Conservation (phyloP, 2,329 filamentous ascomycete genomes). For the Diaporthe caulivora region DNA sequence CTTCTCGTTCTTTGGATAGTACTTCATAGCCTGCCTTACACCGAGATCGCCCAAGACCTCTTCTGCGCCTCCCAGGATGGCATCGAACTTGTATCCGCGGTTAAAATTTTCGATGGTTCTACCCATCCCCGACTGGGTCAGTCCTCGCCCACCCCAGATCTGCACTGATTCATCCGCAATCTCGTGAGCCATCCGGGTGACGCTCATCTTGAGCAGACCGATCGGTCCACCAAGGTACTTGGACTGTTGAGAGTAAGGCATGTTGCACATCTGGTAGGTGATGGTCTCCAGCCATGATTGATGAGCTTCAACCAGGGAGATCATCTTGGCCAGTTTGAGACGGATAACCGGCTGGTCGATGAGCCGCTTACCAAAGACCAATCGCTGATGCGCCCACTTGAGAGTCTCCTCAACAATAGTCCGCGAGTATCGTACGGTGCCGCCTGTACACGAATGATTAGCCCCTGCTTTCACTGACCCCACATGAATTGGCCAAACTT, state of each 20-base stretch:
- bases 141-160: slow-evolving; percentile 85
- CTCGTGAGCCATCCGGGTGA: slow-evolving; percentile 82
- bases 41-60: slow-evolving; percentile 86
- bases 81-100: slow-evolving; percentile 85
- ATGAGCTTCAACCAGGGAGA: slow-evolving; percentile 82
- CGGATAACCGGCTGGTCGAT: slow-evolving; percentile 87
- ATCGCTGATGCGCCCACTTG: slow-evolving; percentile 89
- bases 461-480: too few species aligned
- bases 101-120: slow-evolving; percentile 86
- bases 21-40: slow-evolving; percentile 85
- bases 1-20: slow-evolving; percentile 88
- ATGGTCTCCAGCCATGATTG: slow-evolving; percentile 88
- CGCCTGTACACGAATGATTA: slow-evolving; percentile 52
- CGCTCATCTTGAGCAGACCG: slow-evolving; percentile 83
- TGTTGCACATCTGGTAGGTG: slow-evolving; percentile 89
- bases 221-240: slow-evolving; percentile 84
- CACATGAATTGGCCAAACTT: slow-evolving; percentile 45
- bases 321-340: slow-evolving; percentile 91
- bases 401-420: slow-evolving; percentile 84
- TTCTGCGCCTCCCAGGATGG: slow-evolving; percentile 84
- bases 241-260: slow-evolving; percentile 83
- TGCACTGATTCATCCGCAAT: slow-evolving; percentile 87
- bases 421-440: slow-evolving; percentile 73
- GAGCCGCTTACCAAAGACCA: slow-evolving; percentile 85
- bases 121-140: slow-evolving; percentile 88